Base-by-base conservation (phyloP, 495 filamentous ascomycete genomes). In the Aspergillus kassunensis region DNA sequence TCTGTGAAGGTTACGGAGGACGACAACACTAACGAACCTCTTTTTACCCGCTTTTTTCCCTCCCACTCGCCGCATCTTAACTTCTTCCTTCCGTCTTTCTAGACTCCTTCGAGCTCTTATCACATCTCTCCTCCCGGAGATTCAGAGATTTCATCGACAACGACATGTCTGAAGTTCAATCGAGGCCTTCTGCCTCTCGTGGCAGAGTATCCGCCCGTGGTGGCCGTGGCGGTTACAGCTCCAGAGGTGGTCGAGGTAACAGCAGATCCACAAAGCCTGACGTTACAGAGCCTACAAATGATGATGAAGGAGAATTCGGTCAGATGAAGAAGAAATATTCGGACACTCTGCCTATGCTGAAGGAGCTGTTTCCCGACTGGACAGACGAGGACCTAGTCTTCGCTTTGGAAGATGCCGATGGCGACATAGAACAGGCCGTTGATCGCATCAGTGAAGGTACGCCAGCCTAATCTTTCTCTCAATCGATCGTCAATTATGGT, bases 281-380 rank as follows among this genome's bases (percentile, higher is more conserved):
- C 62, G 78, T 74, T 63, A 62, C 71, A 62, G 74, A 80, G 44
- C 61, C 78, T 60, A 73, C 79, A 56, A 74, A 80, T 55, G 88
- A 92, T 66, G 91, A 97, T 49, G 88, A 96, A 62, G 85, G 89
- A 59, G 92, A 99, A 71, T 76, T 97, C 48, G 89, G 85, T 50
- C 80, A 93, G 66, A 83, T 97, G 69, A 96, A 95, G 80, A 89
- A 86, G 74, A 82, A 87, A 60, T 96, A 95, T 66, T 77, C 85
- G 56, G 62, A 68, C 55, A 85, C 90, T 68, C 74, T 97, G 56
- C 73, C 69, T 44, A 82, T 77, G 53, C 83, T 97, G 63, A 90
- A 88, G 67, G 92, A 96, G 63, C 80, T 97, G 74, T 95, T 95
- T 76, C 82, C 90, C 21, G 83, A 88, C 66, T 95, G 90, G 91